These are phyloP conservation scores for Digitaria exilis DNA, from an alignment of 202 grass and related monocot species.

Conservation along the genomic window DNA sequence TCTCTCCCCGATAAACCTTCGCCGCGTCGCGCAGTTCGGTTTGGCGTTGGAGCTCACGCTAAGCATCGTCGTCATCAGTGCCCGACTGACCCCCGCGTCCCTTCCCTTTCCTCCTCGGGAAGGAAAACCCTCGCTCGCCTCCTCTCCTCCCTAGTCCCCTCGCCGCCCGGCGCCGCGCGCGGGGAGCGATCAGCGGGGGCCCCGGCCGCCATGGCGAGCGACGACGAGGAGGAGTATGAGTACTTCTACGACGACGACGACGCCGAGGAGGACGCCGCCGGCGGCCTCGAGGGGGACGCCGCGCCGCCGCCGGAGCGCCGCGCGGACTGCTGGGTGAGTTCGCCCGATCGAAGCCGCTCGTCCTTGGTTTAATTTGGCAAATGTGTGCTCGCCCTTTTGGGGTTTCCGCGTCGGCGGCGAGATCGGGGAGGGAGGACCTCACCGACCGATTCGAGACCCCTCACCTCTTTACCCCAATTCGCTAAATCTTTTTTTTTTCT, in stretches of 20 bases:
- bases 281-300: slow-evolving; percentile 8
- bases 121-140: not conserved
- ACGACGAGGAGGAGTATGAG: slow-evolving; percentile 21
- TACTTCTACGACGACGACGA: slow-evolving; percentile 39
- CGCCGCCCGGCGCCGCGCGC: not conserved
- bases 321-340: slow-evolving; percentile 36
- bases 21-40: not conserved
- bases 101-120: not conserved
- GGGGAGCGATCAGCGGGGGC: not conserved
- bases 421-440: not conserved
- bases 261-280: slow-evolving; percentile 42
- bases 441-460: not conserved
- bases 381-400: not conserved
- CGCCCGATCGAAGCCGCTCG: not conserved
- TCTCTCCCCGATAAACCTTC: not conserved
- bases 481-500: no score
- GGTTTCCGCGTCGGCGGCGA: no score
- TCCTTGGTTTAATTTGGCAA: not conserved
- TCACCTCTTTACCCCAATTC: not conserved
- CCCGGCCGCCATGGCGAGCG: slow-evolving; percentile 17
- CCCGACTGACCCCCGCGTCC: no score
- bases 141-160: not conserved
- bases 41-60: not conserved
- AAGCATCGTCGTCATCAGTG: not conserved
- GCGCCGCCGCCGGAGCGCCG: not conserved